phyloP scores from a whole-genome alignment of 495 filamentous ascomycete genomes.

The Penicillium bialowiezense region DNA sequence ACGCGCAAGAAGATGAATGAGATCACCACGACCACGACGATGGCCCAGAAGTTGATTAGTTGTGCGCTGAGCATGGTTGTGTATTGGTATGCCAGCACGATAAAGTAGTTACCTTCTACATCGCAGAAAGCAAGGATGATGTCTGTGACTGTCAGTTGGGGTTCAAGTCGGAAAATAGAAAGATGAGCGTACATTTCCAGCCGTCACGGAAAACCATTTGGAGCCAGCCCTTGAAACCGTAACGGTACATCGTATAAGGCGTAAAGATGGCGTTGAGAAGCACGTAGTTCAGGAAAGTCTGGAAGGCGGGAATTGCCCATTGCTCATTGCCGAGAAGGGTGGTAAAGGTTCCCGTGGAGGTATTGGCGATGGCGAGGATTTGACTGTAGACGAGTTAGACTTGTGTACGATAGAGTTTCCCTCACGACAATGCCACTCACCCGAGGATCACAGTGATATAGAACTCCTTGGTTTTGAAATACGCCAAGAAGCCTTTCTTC shows the following conservation, averaged over 20 bases:
- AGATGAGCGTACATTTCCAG: constrained; percentile 67
- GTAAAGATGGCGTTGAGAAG: constrained; percentile 82
- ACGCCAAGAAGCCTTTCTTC: constrained; percentile 69
- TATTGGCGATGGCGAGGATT: constrained; percentile 82
- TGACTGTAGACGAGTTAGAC: constrained; percentile 51
- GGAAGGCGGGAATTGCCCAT: constrained; percentile 93
- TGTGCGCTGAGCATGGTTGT: constrained; percentile 88
- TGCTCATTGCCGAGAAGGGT: constrained; percentile 63
- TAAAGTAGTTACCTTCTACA: constrained; percentile 97
- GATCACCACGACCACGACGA: constrained; percentile 84
- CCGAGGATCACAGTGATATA: constrained; percentile 78
- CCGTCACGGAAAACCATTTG: constrained; percentile 63
- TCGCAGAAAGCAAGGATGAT: constrained; percentile 89
- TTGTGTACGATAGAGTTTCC: background rate
- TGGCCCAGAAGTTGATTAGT: constrained; percentile 98
- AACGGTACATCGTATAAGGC: constrained; percentile 74
- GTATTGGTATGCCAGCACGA: constrained; percentile 90
- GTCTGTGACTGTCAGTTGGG: constrained; percentile 38
- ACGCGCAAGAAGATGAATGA: constrained; percentile 81
- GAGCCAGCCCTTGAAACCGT: constrained; percentile 71
- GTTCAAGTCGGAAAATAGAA: background rate
- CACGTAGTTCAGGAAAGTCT: constrained; percentile 91
- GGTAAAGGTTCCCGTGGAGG: constrained; percentile 83
- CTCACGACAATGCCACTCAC: constrained; percentile 32
- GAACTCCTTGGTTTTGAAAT: constrained; percentile 81